Evolutionary conservation across 345 rosid genomes (phyloP), one percentile per base, ranked within the genome.

Genomic region (Populus pruinosa): DNA sequence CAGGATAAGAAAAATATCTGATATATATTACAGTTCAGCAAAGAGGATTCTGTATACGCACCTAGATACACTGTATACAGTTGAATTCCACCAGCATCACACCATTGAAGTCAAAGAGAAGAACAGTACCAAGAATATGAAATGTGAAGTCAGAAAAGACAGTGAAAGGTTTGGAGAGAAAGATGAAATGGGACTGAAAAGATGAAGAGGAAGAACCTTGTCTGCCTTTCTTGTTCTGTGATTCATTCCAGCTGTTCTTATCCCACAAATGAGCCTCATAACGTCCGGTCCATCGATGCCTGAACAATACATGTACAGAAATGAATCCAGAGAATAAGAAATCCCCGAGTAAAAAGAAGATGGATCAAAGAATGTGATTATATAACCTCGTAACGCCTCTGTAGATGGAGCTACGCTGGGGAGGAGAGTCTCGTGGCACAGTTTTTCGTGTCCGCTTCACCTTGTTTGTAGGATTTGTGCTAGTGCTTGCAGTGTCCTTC

Each of bases 221-320:
- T 82, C 89, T 83, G 66, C 92, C 92, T 82, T 89, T 89, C 86
- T 89, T 89, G 81, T 82, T 87, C 73, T 87, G 92, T 2, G 92
- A 87, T 59, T 86, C 87, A 53, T 89, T 89, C 92, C 92, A 89
- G 80, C 92, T 85, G 70, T 89, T 83, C 74, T 87, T 89, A 76
- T 89, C 92, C 92, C 92, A 89, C 85, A 87, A 77, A 82, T 89
- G 92, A 72, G 92, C 90, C 69, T 89, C 90, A 79, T 82, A 89
- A 5, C 91, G 84, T 0, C 91, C 91, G 0, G 91, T 89, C 91
- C 91, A 89, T 21, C 91, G 85, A 71, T 89, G 91, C 85, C 91
- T 88, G 21, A 74, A 73, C 7, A 63, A 29, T 25, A 13, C 25
- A 61, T 10, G 23, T 12, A 20, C 50, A 47, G 23, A 33, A 67